Conservation (phyloP, 2,329 filamentous ascomycete species). For the Aureobasidium leucospermi region DNA sequence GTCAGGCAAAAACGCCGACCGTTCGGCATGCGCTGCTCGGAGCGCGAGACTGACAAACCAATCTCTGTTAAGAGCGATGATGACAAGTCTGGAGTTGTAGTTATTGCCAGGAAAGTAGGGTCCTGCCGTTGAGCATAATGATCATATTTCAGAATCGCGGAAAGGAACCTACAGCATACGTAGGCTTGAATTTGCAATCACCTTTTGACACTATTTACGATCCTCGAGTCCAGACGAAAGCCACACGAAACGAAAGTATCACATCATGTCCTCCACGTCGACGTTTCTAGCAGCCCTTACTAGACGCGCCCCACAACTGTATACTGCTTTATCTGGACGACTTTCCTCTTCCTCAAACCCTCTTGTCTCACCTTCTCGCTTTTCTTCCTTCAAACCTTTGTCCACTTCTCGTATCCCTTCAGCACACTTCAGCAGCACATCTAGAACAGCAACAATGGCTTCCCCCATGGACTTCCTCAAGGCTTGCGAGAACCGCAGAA, state of each 20-base stretch:
- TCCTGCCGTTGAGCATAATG: background rate
- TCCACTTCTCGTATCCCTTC: background rate
- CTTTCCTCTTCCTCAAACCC: background rate
- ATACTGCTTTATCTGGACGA: slow-evolving; percentile 1
- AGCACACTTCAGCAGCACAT: slow-evolving; percentile 18
- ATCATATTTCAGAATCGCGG: background rate
- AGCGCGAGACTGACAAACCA: background rate
- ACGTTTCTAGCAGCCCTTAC: slow-evolving; percentile 3
- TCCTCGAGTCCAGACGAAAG: background rate
- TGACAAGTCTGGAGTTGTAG: background rate
- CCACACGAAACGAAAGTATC: background rate
- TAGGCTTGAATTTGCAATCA: background rate
- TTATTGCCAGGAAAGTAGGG: background rate
- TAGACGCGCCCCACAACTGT: slow-evolving; percentile 10
- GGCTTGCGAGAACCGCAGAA: slow-evolving; percentile 60
- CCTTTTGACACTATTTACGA: background rate
- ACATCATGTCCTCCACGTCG: background rate
- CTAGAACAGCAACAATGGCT: slow-evolving; percentile 30
- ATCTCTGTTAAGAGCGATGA: background rate
- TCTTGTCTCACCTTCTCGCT: background rate
- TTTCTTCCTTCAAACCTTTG: background rate
- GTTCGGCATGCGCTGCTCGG: slow-evolving; percentile 1
- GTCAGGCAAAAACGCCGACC: background rate
- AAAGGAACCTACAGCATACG: background rate
- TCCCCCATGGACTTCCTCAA: slow-evolving; percentile 48